Conservation (phyloP, 495 filamentous ascomycete species). For the Penicillium lagena region DNA sequence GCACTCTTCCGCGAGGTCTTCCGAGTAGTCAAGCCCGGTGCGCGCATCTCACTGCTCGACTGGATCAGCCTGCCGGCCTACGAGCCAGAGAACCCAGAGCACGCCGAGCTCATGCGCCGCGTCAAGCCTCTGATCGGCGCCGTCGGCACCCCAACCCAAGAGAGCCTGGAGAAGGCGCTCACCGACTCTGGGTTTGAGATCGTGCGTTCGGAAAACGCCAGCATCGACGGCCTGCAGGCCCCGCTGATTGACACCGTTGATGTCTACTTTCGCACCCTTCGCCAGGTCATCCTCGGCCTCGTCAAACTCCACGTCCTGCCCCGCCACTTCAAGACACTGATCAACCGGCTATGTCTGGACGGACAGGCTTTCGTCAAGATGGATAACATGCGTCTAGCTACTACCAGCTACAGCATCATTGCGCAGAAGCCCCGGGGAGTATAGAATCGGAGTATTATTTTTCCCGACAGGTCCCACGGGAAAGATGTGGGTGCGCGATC, state of each 20-base stretch:
- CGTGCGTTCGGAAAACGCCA: slow-evolving; percentile 49
- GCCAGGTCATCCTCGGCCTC: slow-evolving; percentile 45
- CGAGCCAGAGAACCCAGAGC: slow-evolving; percentile 46
- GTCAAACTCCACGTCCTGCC: slow-evolving; percentile 48
- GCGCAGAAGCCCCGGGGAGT: slow-evolving; percentile 44
- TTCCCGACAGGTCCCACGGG: not conserved
- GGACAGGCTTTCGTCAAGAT: slow-evolving; percentile 58
- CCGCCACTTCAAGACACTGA: slow-evolving; percentile 55
- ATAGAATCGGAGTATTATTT: too few relatives aligned
- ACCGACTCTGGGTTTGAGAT: slow-evolving; percentile 48
- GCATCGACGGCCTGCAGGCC: slow-evolving; percentile 50
- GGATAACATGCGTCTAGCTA: slow-evolving; percentile 53
- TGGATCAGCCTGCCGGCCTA: slow-evolving; percentile 54
- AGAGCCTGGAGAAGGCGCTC: slow-evolving; percentile 44
- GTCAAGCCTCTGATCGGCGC: slow-evolving; percentile 60
- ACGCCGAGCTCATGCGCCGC: slow-evolving; percentile 51
- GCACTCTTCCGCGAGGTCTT: slow-evolving; percentile 48
- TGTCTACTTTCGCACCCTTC: slow-evolving; percentile 51
- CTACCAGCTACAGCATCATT: slow-evolving; percentile 56
- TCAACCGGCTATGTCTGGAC: slow-evolving; percentile 55
- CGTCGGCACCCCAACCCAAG: slow-evolving; percentile 55
- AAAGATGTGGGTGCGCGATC: not conserved
- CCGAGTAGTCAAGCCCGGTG: slow-evolving; percentile 52
- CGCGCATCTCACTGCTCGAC: slow-evolving; percentile 50
- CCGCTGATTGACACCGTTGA: slow-evolving; percentile 57